Base-by-base conservation (phyloP, 1,284 basidiomycete genomes). In the Tilletia indica region DNA sequence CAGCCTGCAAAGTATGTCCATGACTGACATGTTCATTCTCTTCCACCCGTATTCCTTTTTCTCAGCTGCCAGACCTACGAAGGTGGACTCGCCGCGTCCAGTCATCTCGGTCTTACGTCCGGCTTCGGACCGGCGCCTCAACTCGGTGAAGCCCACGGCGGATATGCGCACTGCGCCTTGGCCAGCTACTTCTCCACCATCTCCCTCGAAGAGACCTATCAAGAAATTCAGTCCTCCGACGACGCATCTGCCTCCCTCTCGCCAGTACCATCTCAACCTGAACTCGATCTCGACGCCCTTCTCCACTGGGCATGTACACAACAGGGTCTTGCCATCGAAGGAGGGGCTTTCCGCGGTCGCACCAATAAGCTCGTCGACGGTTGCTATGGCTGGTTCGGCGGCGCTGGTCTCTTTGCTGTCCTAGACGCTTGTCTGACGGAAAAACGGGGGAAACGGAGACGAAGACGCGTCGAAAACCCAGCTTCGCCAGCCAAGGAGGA, bases 331-430 rank as follows among this genome's bases (percentile, higher is more conserved):
- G 90, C 90, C 36, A 88, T 89, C 36, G 96, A 99, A 81, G 88
- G 94, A 2, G 95, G 94, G 2, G 97, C 96, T 0, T 98, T 99
- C 86, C 89, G 89, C 64, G 97, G 97, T 0, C 87, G 97, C 58
- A 93, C 93, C 72, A 99, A 99, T 85, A 99, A 99, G 85, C 89
- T 99, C 14, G 96, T 99, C 0, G 97, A 99, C 81, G 97, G 96
- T 2, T 99, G 97, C 85, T 99, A 99, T 85, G 91, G 92, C 42
- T 99, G 97, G 97, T 99, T 84, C 73, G 78, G 94, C 92, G 93
- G 95, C 38, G 96, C 93, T 2, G 95, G 95, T 0, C 89, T 91
- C n/a, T 92, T 97, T 82, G 88, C 89, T 0, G 86, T 97, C 11
- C 86, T 97, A 0, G 91, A 92, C 70, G 90, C 86, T 25, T 78